Evolutionary conservation across 2,329 filamentous ascomycete genomes (phyloP).

Genomic region (Tetracladium maxilliforme): DNA sequence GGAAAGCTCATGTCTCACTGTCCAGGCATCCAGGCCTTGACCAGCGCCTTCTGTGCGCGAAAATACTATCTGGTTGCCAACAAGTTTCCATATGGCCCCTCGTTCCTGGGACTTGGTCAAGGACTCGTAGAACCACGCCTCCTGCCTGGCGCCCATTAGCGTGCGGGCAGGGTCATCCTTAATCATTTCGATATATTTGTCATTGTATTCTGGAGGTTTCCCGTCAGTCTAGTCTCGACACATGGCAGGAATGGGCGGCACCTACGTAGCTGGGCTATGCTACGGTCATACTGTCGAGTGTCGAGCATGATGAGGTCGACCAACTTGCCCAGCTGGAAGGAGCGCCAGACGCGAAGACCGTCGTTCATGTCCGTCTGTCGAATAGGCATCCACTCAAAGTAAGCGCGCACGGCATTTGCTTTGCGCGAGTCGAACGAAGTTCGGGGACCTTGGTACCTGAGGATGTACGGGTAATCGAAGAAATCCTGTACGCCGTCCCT

Average conservation of each 20-base stretch:
- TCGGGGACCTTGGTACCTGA: constrained; percentile 48
- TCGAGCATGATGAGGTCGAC: constrained; percentile 56
- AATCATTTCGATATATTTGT: constrained; percentile 44
- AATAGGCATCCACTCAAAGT: constrained; percentile 44
- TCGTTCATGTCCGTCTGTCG: constrained; percentile 53
- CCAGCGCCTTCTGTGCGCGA: constrained; percentile 37
- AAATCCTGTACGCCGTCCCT: constrained; percentile 45
- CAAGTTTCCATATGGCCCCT: constrained; percentile 55
- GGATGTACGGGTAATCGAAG: too few species aligned
- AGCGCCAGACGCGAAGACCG: constrained; percentile 55
- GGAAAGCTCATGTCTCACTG: too few species aligned
- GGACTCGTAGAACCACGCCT: constrained; percentile 57
- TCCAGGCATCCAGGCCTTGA: too few species aligned
- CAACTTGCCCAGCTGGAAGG: constrained; percentile 49
- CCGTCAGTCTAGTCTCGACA: too few species aligned
- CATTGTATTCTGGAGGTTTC: constrained; percentile 47
- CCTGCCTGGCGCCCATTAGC: constrained; percentile 59
- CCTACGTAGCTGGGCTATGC: constrained; percentile 42
- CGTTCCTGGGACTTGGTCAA: constrained; percentile 42
- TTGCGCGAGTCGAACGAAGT: constrained; percentile 56
- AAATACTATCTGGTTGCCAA: constrained; percentile 60
- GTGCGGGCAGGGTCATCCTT: constrained; percentile 51
- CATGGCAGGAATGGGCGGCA: too few species aligned
- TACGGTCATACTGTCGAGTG: constrained; percentile 53
- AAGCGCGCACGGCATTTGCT: constrained; percentile 57